Percentiles rank a stretch among this genome's conserved stretches.
Conservation (phyloP, 805 yeast genomes). For the Pichia kluyveri region DNA sequence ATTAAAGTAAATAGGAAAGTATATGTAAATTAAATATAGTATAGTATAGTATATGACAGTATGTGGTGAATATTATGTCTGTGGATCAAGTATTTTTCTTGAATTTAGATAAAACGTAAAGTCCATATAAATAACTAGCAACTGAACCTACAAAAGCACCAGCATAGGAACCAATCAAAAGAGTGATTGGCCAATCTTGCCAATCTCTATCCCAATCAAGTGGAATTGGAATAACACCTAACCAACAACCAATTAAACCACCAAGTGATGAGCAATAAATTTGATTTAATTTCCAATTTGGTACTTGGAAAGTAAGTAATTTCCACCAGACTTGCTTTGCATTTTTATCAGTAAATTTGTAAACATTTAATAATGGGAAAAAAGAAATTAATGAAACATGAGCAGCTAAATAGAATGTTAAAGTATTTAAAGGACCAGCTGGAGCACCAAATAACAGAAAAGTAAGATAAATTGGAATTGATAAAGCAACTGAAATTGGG, state of each 20-base stretch:
- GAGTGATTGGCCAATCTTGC: constrained; percentile 94
- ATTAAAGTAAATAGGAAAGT: too few species aligned
- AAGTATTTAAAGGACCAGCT: constrained; percentile 8
- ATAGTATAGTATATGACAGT: too few species aligned
- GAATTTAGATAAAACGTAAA: constrained; percentile 3
- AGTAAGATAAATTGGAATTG: constrained; percentile 24
- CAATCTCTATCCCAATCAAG: constrained; percentile 97
- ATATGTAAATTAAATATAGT: too few species aligned
- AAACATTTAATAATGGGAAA: constrained; percentile 27
- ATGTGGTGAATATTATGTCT: too few species aligned
- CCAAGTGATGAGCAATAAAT: constrained; percentile 34
- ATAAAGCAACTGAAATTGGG: constrained; percentile 10
- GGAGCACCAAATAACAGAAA: constrained; percentile 19
- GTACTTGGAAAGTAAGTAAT: constrained; percentile 24
- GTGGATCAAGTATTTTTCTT: neutral
- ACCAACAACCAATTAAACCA: constrained; percentile 67
- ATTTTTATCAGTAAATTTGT: constrained; percentile 32
- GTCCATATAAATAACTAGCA: constrained; percentile 13
- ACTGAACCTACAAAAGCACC: constrained; percentile 59
- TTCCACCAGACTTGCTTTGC: constrained; percentile 20
- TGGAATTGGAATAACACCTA: constrained; percentile 90
- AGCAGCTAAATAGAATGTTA: constrained; percentile 12
- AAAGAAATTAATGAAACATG: constrained; percentile 13
- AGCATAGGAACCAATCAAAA: constrained; percentile 64
- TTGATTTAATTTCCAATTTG: constrained; percentile 21